A percentile compares a stretch with the other conserved stretches of the same genome.
phyloP scores from a whole-genome alignment of 148 eudicot species.

The Beta vulgaris region DNA sequence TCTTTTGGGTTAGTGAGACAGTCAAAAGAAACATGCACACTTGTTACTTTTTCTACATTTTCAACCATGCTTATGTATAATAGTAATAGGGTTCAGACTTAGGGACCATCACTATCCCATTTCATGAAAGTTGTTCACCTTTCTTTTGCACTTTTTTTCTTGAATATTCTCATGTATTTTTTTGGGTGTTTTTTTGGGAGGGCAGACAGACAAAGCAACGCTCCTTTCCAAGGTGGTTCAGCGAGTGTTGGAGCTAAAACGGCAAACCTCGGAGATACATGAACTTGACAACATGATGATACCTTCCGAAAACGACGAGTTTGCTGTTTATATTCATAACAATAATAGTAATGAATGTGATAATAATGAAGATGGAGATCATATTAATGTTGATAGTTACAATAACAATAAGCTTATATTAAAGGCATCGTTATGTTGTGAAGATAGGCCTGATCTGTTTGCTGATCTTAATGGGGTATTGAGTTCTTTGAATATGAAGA shows the following conservation, averaged over 20 bases:
- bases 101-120: neutral
- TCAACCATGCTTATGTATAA: constrained; percentile 32
- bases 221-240: constrained; percentile 46
- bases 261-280: constrained; percentile 36
- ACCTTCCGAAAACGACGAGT: constrained; percentile 34
- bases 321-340: constrained; percentile 26
- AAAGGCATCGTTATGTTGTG: constrained; percentile 39
- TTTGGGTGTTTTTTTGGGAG: neutral
- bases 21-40: constrained; percentile 15
- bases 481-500: constrained; percentile 27
- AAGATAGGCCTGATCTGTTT: constrained; percentile 40
- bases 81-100: constrained; percentile 37
- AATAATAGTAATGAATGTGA: neutral
- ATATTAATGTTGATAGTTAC: neutral
- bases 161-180: neutral
- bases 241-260: constrained; percentile 39
- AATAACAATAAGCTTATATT: constrained; percentile 17
- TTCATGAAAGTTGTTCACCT: constrained; percentile 28
- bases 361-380: neutral
- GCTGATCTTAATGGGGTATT: constrained; percentile 31
- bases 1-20: constrained; percentile 17
- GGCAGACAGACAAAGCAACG: constrained; percentile 47
- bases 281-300: constrained; percentile 17
- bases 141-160: constrained; percentile 5
- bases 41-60: constrained; percentile 12